Base-by-base conservation (phyloP, 2,329 filamentous ascomycete genomes). In the Colletotrichum nymphaeae region DNA sequence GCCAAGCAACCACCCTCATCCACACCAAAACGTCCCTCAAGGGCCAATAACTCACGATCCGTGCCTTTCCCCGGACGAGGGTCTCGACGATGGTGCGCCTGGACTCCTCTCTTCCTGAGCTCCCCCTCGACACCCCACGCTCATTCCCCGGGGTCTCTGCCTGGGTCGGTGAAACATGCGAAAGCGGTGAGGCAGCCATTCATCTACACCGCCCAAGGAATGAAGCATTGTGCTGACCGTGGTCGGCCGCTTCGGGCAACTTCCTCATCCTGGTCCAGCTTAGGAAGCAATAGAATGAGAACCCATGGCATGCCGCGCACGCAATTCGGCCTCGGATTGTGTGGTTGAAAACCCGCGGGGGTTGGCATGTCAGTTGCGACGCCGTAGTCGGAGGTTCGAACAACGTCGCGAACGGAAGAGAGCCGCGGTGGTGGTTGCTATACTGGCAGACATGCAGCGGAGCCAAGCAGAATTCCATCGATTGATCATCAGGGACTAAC, bases 131-230 rank as follows among this genome's bases (percentile, higher is more conserved):
- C 55, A 57, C 70, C 70, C 70, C 66, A 73, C 70, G 59, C 60
- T 65, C 67, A 62, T 57, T 46, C 66, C 55, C 59, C 70, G 32
- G 70, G 70, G 59, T 64, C 35, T 57, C 67, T 56, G 46, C 55
- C 59, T 59, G 42, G 67, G 67, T 70, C 70, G 60, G 70, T 70
- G 70, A 70, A 73, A 73, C 66, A 57, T 28, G 52, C 66, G 70
- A 52, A 70, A 73, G 70, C 70, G 70, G 70, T 73, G 70, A 73
- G 56, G 59, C 66, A 58, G 59, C 9, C 46, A 46, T 49, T 55
- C 49, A 53, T n/a, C 30, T 55, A 70, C 70, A 73, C 70, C 70
- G 67, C 70, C 35, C 42, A 60, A 55, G 46, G 62, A 64, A 63
- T 24, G 60, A 19, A 52, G 11, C 28, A 8, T 52, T 46, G 42